These are phyloP conservation scores for Wickerhamomyces rabaulensis DNA, from an alignment of 805 yeast genomes.

Conservation along the genomic window DNA sequence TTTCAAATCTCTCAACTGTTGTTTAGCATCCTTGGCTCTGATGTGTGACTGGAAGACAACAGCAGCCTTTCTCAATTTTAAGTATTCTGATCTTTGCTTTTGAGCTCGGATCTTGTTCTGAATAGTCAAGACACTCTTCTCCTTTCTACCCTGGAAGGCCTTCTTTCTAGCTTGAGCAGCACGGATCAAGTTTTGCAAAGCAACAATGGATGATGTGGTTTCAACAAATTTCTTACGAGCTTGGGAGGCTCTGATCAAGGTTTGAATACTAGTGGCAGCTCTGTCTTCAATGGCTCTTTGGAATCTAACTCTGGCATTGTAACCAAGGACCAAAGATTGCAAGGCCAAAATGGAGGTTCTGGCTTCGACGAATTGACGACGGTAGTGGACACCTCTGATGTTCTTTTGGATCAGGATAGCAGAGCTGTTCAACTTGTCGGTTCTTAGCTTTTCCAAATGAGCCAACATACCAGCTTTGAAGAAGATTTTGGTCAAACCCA, in stretches of 20 bases:
- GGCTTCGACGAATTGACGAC: slow-evolving; percentile 52
- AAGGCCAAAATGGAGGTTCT: slow-evolving; percentile 47
- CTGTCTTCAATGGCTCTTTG: slow-evolving; percentile 48
- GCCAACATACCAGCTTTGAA: slow-evolving; percentile 97
- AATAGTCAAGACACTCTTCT: slow-evolving; percentile 60
- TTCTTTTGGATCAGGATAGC: slow-evolving; percentile 86
- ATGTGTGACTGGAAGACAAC: slow-evolving; percentile 70
- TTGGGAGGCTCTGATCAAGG: slow-evolving; percentile 49
- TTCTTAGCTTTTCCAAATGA: slow-evolving; percentile 76
- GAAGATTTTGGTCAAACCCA: slow-evolving; percentile 91
- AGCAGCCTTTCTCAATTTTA: slow-evolving; percentile 46
- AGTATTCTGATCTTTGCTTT: slow-evolving; percentile 50
- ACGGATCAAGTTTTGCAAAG: slow-evolving; percentile 48
- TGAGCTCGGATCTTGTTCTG: slow-evolving; percentile 74
- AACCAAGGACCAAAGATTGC: slow-evolving; percentile 66
- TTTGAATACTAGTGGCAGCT: slow-evolving; percentile 72
- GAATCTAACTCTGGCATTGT: slow-evolving; percentile 47
- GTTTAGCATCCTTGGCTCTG: slow-evolving; percentile 70
- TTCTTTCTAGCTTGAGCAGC: slow-evolving; percentile 48
- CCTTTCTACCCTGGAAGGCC: slow-evolving; percentile 43
- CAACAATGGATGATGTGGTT: slow-evolving; percentile 28
- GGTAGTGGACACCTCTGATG: slow-evolving; percentile 58
- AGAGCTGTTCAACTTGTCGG: slow-evolving; percentile 69
- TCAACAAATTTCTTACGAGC: slow-evolving; percentile 35
- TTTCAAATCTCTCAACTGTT: slow-evolving; percentile 57